Evolutionary conservation across 2,329 filamentous ascomycete species (phyloP).

Genomic region (Fusarium sp.): DNA sequence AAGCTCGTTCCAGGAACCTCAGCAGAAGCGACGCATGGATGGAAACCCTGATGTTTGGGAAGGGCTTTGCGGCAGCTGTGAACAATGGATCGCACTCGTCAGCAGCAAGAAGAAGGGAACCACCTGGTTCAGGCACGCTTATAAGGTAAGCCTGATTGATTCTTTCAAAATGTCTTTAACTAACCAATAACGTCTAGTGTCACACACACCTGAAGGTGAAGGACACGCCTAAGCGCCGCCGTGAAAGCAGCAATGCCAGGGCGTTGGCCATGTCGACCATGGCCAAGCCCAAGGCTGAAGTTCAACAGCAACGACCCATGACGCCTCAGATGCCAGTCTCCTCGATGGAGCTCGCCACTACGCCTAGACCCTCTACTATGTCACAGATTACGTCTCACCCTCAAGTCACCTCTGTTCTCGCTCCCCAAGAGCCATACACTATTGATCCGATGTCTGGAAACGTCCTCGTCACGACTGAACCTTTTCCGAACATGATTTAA

Average conservation of each 20-base stretch:
- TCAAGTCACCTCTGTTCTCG: slow-evolving; percentile 42
- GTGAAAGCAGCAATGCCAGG: slow-evolving; percentile 70
- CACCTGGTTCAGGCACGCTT: slow-evolving; percentile 90
- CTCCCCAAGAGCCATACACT: slow-evolving; percentile 37
- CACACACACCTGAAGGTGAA: slow-evolving; percentile 80
- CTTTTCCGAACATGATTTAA: slow-evolving; percentile 51
- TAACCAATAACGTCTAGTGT: slow-evolving; percentile 65
- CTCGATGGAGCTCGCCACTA: slow-evolving; percentile 43
- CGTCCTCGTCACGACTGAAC: slow-evolving; percentile 44
- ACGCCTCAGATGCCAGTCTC: slow-evolving; percentile 48
- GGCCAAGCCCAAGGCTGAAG: slow-evolving; percentile 63
- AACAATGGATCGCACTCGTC: slow-evolving; percentile 83
- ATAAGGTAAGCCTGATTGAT: slow-evolving; percentile 72
- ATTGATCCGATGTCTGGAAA: slow-evolving; percentile 44
- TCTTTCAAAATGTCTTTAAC: slow-evolving; percentile 6
- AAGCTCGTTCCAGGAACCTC: slow-evolving; percentile 81
- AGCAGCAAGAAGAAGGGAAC: slow-evolving; percentile 94
- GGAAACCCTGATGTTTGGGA: slow-evolving; percentile 87
- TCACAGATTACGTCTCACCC: slow-evolving; percentile 49
- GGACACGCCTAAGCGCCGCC: slow-evolving; percentile 75
- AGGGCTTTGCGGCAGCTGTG: slow-evolving; percentile 81
- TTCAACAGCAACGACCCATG: slow-evolving; percentile 54
- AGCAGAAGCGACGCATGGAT: slow-evolving; percentile 80
- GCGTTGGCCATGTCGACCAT: slow-evolving; percentile 58
- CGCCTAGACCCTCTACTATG: slow-evolving; percentile 48